Evolutionary conservation across 495 filamentous ascomycete species (phyloP).

Genomic region (Hypoxylon trugodes): DNA sequence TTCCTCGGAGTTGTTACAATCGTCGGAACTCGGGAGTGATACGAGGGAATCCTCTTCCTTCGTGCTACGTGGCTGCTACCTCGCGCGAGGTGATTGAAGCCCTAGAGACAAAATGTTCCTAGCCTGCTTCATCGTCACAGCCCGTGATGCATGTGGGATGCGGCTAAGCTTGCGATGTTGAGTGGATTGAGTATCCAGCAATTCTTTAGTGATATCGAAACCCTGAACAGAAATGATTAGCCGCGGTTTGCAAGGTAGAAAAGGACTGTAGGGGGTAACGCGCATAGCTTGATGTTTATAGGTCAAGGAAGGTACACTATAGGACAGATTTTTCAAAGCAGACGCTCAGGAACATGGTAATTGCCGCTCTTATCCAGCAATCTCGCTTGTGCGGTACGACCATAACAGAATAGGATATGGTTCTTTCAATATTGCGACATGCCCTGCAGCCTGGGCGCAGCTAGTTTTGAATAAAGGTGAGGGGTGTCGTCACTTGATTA

Average conservation of each 20-base stretch:
- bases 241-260: constrained; percentile 20
- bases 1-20: background rate
- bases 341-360: constrained; percentile 10
- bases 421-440: constrained; percentile 34
- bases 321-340: constrained; percentile 9
- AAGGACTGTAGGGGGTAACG: background rate
- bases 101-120: background rate
- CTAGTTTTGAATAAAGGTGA: constrained; percentile 23
- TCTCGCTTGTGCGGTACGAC: constrained; percentile 28
- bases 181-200: background rate
- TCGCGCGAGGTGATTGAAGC: constrained; percentile 7
- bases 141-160: background rate
- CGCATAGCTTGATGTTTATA: background rate
- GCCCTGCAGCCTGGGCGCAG: constrained; percentile 19
- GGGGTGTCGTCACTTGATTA: constrained; percentile 39
- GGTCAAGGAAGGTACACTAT: constrained; percentile 1
- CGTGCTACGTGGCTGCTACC: constrained; percentile 29
- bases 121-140: background rate
- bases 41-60: background rate
- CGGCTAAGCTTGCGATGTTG: constrained; percentile 1
- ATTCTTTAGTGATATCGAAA: background rate
- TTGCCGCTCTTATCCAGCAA: constrained; percentile 17
- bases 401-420: constrained; percentile 16
- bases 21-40: background rate
- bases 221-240: constrained; percentile 14